phyloP scores from a whole-genome alignment of 139 green algal species.

The Desmodesmus armatus region DNA sequence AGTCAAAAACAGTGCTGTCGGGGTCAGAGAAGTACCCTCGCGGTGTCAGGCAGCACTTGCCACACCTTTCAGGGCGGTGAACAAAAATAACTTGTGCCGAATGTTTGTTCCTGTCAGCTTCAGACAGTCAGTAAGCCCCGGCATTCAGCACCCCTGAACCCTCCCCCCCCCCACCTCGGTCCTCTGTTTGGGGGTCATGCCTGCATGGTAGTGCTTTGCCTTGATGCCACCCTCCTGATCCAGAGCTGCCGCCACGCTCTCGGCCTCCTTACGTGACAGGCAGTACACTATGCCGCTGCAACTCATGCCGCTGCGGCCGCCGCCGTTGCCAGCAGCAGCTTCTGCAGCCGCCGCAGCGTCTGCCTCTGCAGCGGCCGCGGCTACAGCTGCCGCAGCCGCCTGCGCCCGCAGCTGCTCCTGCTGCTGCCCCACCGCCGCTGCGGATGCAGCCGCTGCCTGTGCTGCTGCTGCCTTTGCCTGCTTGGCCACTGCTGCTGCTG shows the following conservation, averaged over 20 bases:
- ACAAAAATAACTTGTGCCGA: too few relatives aligned
- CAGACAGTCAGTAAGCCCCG: too few relatives aligned
- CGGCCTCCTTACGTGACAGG: constrained; percentile 85
- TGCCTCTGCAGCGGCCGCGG: not conserved
- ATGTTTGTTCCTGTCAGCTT: too few relatives aligned
- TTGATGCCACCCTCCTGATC: constrained; percentile 56
- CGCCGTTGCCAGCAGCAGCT: not conserved
- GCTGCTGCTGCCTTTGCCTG: not conserved
- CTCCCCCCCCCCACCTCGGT: constrained; percentile 57
- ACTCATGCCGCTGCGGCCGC: constrained; percentile 2
- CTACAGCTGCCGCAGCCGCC: not conserved
- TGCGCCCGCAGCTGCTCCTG: not conserved
- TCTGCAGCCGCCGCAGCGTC: not conserved
- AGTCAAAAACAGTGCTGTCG: too few relatives aligned
- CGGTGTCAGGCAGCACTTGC: too few relatives aligned
- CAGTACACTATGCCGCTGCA: constrained; percentile 95
- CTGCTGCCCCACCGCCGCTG: not conserved
- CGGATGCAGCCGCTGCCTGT: not conserved
- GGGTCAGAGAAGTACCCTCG: too few relatives aligned
- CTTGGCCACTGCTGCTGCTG: too few relatives aligned
- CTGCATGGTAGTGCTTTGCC: constrained; percentile 88
- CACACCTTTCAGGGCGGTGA: too few relatives aligned
- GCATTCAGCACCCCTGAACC: not conserved
- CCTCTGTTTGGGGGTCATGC: constrained; percentile 83
- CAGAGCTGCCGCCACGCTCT: constrained; percentile 73